Evolutionary conservation across 2,329 filamentous ascomycete species (phyloP).

Genomic region (Penicillium sp.): DNA sequence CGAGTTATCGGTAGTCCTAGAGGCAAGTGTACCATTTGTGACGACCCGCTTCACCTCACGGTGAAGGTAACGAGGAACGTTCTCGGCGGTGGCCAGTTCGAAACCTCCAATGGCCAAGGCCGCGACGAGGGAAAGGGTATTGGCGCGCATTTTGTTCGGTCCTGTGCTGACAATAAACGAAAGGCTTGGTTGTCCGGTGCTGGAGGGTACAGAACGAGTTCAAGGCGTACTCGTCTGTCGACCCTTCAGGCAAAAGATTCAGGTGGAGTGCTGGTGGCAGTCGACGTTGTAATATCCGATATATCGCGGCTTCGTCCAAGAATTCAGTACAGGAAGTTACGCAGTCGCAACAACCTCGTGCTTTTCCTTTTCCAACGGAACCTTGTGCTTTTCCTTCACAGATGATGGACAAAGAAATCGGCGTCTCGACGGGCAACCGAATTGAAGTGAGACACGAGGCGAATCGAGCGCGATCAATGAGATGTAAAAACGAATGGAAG

Average conservation of each 20-base stretch:
- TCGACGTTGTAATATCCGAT: not conserved
- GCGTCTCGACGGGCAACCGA: slow-evolving; percentile 25
- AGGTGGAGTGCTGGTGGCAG: not conserved
- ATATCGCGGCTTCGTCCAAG: not conserved
- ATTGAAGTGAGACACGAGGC: slow-evolving; percentile 19
- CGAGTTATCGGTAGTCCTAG: not conserved
- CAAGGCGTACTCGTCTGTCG: slow-evolving; percentile 18
- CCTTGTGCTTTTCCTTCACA: not conserved
- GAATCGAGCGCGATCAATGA: slow-evolving; percentile 15
- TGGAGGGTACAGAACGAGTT: slow-evolving; percentile 21
- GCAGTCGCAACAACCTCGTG: slow-evolving; percentile 15
- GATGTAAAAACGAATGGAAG: slow-evolving; percentile 24
- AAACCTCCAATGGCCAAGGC: slow-evolving; percentile 38
- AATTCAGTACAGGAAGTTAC: slow-evolving; percentile 8
- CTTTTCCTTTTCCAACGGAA: not conserved
- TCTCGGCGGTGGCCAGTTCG: slow-evolving; percentile 35
- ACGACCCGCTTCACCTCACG: slow-evolving; percentile 34
- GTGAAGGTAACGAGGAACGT: slow-evolving; percentile 37
- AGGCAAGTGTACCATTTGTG: slow-evolving; percentile 5
- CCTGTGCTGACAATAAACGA: slow-evolving; percentile 6
- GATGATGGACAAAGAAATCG: slow-evolving; percentile 7
- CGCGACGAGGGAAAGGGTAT: slow-evolving; percentile 32
- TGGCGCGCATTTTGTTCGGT: slow-evolving; percentile 33
- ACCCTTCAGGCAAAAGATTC: slow-evolving; percentile 11
- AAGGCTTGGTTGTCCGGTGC: slow-evolving; percentile 2